Base-by-base conservation (phyloP, 2,329 filamentous ascomycete genomes). In the Aspergillus japonicus region DNA sequence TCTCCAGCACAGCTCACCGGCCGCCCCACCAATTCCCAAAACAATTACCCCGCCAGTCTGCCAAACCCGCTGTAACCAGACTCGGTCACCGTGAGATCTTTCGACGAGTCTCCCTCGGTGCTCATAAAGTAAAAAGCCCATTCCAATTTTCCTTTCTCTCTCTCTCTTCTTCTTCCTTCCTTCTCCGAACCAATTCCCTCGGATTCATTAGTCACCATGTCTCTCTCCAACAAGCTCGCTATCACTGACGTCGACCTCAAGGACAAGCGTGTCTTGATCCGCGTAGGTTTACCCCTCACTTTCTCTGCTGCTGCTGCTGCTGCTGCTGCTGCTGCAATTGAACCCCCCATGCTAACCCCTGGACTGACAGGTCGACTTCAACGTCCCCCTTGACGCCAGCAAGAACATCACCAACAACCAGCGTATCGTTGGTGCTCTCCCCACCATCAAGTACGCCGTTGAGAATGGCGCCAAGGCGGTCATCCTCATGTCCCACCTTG, bases 371-470 rank as follows among this genome's bases (percentile, higher is more conserved):
- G 94, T 99, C 78, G 95, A 99, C 87, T 99, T 99, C 89, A 99
- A 99, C 81, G 96, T 99, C 59, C 95, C 95, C 66, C 92, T 99
- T 74, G 92, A 99, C 77, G 86, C 83, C 69, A 84, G 95, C 77
- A 96, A 92, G 83, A 93, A 96, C 59, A 87, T 99, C 79, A 98
- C 95, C 79, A 99, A 99, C 87, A 92, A 89, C 81, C 95, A 99
- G 84, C 93, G 95, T 79, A 99, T 99, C 74, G 93, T 92, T 73
- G 96, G 95, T 75, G 95, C 95, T 73, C 82, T 96, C 66, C 92
- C 92, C 72, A 96, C 93, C 72, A 96, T 97, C 85, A 96, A 96
- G 83, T 89, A 96, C 79, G 92, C 92, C 74, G 82, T 95, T 73
- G 91, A 96, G 68, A 81, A 96, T 78, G 91, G 91, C 69, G 93